phyloP scores from a whole-genome alignment of 2,329 filamentous ascomycete genomes.

The Ophiocordyceps unilateralis region DNA sequence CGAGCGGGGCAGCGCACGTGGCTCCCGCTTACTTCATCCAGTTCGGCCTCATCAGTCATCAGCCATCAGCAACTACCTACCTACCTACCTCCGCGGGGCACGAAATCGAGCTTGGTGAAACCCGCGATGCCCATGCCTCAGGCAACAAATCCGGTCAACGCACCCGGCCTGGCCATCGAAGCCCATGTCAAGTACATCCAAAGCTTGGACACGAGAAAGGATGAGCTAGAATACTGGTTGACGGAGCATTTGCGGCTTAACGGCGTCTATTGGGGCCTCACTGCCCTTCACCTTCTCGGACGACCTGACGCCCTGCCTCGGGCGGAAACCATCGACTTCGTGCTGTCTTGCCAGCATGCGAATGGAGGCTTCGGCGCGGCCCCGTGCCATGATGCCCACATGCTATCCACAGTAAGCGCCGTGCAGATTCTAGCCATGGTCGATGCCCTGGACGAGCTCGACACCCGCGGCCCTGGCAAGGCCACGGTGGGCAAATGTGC shows the following conservation, averaged over 20 bases:
- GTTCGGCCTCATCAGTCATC: not conserved
- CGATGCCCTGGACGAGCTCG: slow-evolving; percentile 70
- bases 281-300: slow-evolving; percentile 68
- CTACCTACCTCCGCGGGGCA: not conserved
- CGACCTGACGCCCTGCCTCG: slow-evolving; percentile 68
- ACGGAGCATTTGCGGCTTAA: slow-evolving; percentile 93
- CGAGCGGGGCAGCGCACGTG: not conserved
- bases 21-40: not conserved
- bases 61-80: not conserved
- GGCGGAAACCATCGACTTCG: slow-evolving; percentile 70
- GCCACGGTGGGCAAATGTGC: slow-evolving; percentile 63
- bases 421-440: slow-evolving; percentile 83
- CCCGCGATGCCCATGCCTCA: slow-evolving; percentile 13
- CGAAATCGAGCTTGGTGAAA: not conserved
- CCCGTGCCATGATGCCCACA: slow-evolving; percentile 85
- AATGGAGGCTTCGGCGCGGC: slow-evolving; percentile 87
- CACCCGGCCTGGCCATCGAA: slow-evolving; percentile 29
- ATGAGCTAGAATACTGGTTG: slow-evolving; percentile 95
- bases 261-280: slow-evolving; percentile 92
- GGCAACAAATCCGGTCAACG: slow-evolving; percentile 12
- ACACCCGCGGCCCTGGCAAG: slow-evolving; percentile 46
- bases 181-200: slow-evolving; percentile 85
- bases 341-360: slow-evolving; percentile 84
- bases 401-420: slow-evolving; percentile 89
- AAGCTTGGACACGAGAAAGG: slow-evolving; percentile 75